These are phyloP conservation scores for Gaeumannomyces sp. DNA, from an alignment of 2,329 filamentous ascomycete genomes.

Conservation along the genomic window DNA sequence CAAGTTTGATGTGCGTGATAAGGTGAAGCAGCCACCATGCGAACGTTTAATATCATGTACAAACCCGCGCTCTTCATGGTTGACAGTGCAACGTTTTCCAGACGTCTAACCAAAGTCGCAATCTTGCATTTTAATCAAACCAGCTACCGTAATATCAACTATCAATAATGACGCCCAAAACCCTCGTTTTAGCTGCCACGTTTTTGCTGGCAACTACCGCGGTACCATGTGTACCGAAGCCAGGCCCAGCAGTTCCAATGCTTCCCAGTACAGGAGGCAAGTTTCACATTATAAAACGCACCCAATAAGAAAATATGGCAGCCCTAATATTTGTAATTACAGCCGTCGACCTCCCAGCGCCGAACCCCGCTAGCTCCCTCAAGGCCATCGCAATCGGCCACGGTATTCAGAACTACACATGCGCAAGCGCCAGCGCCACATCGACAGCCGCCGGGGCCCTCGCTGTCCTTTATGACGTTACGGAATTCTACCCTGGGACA, in stretches of 20 bases:
- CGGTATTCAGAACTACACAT: slow-evolving; percentile 66
- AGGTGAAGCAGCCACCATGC: too few species aligned
- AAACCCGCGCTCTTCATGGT: too few species aligned
- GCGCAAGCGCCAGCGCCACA: slow-evolving; percentile 29
- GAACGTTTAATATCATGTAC: too few species aligned
- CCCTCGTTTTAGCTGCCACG: slow-evolving; percentile 11
- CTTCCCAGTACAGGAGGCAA: slow-evolving; percentile 34
- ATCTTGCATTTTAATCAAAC: too few species aligned
- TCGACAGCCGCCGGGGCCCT: slow-evolving; percentile 42
- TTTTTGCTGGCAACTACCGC: slow-evolving; percentile 15
- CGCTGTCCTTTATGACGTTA: slow-evolving; percentile 54
- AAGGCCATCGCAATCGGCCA: slow-evolving; percentile 55
- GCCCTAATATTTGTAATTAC: neutral
- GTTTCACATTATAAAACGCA: slow-evolving; percentile 10
- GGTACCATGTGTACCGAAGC: slow-evolving; percentile 14
- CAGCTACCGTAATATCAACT: too few species aligned
- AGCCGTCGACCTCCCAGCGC: slow-evolving; percentile 38
- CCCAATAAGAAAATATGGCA: neutral
- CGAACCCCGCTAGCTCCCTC: slow-evolving; percentile 32
- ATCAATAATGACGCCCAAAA: slow-evolving; percentile 11
- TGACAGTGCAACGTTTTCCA: too few species aligned
- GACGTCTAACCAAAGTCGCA: too few species aligned
- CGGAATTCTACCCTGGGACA: slow-evolving; percentile 42
- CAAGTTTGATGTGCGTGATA: too few species aligned
- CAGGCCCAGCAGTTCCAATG: slow-evolving; percentile 16